Base-by-base conservation (phyloP, 768 basidiomycete species). In the Phanerochaete carnosa region DNA sequence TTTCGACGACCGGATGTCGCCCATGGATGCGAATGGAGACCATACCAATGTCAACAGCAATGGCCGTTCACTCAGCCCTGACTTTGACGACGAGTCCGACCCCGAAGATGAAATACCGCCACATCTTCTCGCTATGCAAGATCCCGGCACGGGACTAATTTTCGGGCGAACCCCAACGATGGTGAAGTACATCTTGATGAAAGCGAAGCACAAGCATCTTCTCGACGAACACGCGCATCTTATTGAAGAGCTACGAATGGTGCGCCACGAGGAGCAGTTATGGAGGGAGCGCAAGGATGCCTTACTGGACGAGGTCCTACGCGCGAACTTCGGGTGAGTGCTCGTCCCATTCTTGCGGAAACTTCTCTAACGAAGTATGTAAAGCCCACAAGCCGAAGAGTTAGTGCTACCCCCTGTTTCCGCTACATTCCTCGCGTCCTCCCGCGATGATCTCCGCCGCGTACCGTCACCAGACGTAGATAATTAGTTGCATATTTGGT, bases 191-290 rank as follows among this genome's bases (percentile, higher is more conserved):
- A 77, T 85, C 75, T 63, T 80, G 75, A 74, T 83, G 79, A 91
- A 95, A 68, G 93, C 94, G 6, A 94, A 93, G 68, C 81, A 88
- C 70, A 77, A 76, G 53, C 89, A 87, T 68, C 86, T 84, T 15
- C 62, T 87, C 30, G 81, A 88, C 59, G 85, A 90, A 67, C 86
- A 92, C 62, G 84, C 84, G 32, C 75, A 77, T 32, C 75, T 95
- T 39, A 73, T 82, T 30, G 83, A 86, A 63, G 89, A 95, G 70
- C 74, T 92, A 63, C 79, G 83, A 35, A 74, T 78, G 16, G 72
- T 82, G 8, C 79, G 80, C 60, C 71, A 74, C 3, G 86, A 91
- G 62, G 77, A 77, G 56, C 76, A 77, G 63, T 76, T 72, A 57
- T 83, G 85, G 72, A 79, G 76, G 59, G 74, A 83, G 54, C 79